These are phyloP conservation scores for Salix udensis DNA, from an alignment of 345 rosid genomes.

Conservation along the genomic window DNA sequence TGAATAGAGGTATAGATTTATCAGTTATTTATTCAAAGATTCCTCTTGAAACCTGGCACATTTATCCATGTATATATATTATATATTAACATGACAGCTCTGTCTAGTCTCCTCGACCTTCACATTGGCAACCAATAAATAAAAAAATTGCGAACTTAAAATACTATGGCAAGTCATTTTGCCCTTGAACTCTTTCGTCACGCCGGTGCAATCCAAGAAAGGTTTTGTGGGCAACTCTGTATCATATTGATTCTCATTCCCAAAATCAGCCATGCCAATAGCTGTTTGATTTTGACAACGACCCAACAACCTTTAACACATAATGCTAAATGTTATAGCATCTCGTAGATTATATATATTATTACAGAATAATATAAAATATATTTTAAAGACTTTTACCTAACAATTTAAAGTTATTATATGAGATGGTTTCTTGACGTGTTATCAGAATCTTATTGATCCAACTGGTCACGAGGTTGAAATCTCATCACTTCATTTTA, in stretches of 20 bases:
- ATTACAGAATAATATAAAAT: no score
- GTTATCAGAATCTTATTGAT: no score
- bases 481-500: no score
- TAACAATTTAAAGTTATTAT: no score
- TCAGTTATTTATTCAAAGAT: slow-evolving; percentile 20
- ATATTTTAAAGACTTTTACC: no score
- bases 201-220: slow-evolving; percentile 3
- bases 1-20: not conserved
- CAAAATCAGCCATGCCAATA: slow-evolving; percentile 17
- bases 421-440: no score
- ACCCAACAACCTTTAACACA: slow-evolving; percentile 40
- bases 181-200: not conserved
- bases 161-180: not conserved
- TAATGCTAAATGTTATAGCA: slow-evolving; percentile 35
- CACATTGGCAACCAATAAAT: not conserved
- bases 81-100: slow-evolving; percentile 6
- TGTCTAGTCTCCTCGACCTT: not conserved
- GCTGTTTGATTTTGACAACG: slow-evolving; percentile 43
- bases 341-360: slow-evolving; percentile 11
- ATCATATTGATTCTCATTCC: slow-evolving; percentile 31
- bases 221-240: slow-evolving; percentile 35
- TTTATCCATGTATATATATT: slow-evolving; percentile 4
- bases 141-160: slow-evolving; percentile 6
- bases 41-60: slow-evolving; percentile 30
- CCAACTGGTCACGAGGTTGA: no score